Conservation (phyloP, 1,139 yeast genomes). For the Yamadazyma sp. region DNA sequence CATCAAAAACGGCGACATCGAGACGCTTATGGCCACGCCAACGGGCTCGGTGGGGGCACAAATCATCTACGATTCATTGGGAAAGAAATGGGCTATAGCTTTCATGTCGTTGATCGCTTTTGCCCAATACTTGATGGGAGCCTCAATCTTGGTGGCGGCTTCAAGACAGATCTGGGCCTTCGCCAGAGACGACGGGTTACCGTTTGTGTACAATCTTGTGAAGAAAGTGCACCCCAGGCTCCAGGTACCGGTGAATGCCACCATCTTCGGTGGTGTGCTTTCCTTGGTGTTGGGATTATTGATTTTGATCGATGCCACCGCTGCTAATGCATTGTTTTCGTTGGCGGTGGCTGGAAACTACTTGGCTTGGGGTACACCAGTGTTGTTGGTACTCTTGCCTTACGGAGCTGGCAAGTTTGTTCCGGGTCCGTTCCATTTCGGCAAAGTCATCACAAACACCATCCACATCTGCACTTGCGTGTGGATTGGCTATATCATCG, state of each 20-base stretch:
- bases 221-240: slow-evolving; percentile 53
- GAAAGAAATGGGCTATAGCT: slow-evolving; percentile 68
- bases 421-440: slow-evolving; percentile 68
- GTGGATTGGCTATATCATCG: slow-evolving; percentile 33
- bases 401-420: slow-evolving; percentile 44
- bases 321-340: slow-evolving; percentile 56
- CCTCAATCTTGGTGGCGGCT: slow-evolving; percentile 33
- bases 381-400: slow-evolving; percentile 40
- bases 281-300: slow-evolving; percentile 56
- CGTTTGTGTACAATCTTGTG: slow-evolving; percentile 42
- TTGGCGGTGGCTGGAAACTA: slow-evolving; percentile 49
- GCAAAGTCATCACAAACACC: slow-evolving; percentile 42
- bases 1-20: slow-evolving; percentile 50
- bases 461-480: slow-evolving; percentile 25
- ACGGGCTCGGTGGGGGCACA: slow-evolving; percentile 66
- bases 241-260: slow-evolving; percentile 61
- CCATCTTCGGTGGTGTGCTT: slow-evolving; percentile 49
- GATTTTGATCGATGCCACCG: slow-evolving; percentile 56
- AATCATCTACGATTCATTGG: slow-evolving; percentile 62
- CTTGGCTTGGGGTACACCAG: slow-evolving; percentile 44
- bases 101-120: slow-evolving; percentile 59
- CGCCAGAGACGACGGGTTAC: slow-evolving; percentile 45
- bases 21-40: slow-evolving; percentile 39
- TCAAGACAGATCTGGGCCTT: slow-evolving; percentile 41
- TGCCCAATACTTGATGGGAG: slow-evolving; percentile 69